These are phyloP conservation scores for Termitomyces titanicus DNA, from an alignment of 768 basidiomycete species.

Conservation along the genomic window DNA sequence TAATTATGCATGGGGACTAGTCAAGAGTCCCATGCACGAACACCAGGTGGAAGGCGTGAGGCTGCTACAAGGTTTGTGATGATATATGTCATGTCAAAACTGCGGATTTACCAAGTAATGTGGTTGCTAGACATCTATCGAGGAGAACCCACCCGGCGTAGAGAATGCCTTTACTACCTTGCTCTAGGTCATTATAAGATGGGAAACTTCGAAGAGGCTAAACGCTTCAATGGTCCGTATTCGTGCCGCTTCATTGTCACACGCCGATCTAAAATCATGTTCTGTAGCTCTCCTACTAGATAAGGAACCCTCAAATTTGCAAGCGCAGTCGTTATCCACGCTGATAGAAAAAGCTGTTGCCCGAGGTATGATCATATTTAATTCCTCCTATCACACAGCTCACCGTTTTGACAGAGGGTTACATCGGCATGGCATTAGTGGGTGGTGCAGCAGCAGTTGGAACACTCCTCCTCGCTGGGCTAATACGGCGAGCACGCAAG, in stretches of 20 bases:
- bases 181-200: conserved; percentile 97
- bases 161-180: conserved; percentile 97
- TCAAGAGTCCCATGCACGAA: conserved; percentile 82
- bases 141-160: conserved; percentile 75
- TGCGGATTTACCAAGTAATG: conserved; percentile 1
- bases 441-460: conserved; percentile 89
- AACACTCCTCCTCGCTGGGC: conserved; percentile 65
- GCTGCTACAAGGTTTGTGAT: conserved; percentile 72
- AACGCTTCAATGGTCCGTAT: conserved; percentile 85
- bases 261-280: background rate
- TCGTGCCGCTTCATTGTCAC: background rate
- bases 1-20: conserved; percentile 95
- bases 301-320: conserved; percentile 91
- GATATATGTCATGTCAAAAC: background rate
- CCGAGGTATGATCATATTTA: conserved; percentile 50
- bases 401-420: conserved; percentile 66
- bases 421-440: conserved; percentile 95
- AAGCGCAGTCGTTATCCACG: conserved; percentile 81
- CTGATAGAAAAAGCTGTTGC: conserved; percentile 86
- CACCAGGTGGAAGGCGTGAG: conserved; percentile 92
- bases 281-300: conserved; percentile 73
- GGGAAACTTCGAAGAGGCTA: conserved; percentile 90
- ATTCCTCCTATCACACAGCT: background rate
- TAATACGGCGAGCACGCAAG: conserved; percentile 82
- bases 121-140: conserved; percentile 78